Base-by-base conservation (phyloP, 108 stramenopile genomes). In the Discostella stelligeroides region DNA sequence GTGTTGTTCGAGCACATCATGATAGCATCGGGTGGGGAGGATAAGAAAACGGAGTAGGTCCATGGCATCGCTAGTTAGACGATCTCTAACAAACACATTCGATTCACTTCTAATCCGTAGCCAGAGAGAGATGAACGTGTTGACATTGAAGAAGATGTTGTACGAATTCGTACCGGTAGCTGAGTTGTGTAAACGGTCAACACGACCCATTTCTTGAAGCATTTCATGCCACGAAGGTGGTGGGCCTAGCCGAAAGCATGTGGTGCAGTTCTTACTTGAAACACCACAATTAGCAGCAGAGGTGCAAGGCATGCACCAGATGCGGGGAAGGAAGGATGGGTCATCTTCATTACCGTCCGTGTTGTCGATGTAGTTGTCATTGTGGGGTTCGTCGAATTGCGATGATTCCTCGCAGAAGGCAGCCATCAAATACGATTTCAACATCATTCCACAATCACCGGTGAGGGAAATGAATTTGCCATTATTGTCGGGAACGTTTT, bases 261-360 rank as follows among this genome's bases (percentile, higher is more conserved):
- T 2, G 7, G 46, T 47, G 4, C 46, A 47, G 4, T 47, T 47
- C 7, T 3, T 9, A 47, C 46, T 7, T 47, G 46, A 47, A 2
- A 47, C 46, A 47, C 46, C 46, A 47, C 46, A 47, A 47, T 47
- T 47, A 3, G 46, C 46, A 3, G 46, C 46, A 3, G 46, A 47
- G 3, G 46, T 47, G 46, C 46, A 47, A 7, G 46, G 9, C 46
- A 47, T 47, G 46, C 46, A 47, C 46, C 46, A 47, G 15, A 47
- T 47, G 3, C 2, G 15, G 3, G 46, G 46, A 7, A 47, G 46
- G 9, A 18, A 47, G 15, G 46, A n/a, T n/a, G n/a, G n/a, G n/a
- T n/a, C n/a, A n/a, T n/a, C n/a, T n/a, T n/a, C n/a, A n/a, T n/a
- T n/a, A n/a, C n/a, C n/a, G n/a, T n/a, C n/a, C n/a, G n/a, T n/a